Conservation (phyloP, 208 protist species). For the Leishmania guyanensis region DNA sequence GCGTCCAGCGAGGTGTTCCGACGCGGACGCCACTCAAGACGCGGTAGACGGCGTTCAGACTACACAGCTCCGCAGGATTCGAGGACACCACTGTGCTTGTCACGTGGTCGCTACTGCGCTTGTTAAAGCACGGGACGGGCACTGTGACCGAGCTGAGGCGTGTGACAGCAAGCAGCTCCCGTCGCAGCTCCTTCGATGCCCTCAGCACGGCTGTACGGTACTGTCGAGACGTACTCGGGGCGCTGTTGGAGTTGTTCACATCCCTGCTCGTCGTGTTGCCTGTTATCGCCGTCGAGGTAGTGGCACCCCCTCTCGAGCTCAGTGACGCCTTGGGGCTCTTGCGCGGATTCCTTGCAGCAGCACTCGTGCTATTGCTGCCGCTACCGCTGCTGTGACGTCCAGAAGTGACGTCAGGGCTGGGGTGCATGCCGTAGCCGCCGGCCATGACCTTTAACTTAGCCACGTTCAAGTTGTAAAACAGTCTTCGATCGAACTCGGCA, state of each 20-base stretch:
- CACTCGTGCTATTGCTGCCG: neutral
- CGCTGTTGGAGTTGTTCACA: neutral
- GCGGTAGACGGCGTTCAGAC: slow-evolving; percentile 54
- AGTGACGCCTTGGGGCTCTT: slow-evolving; percentile 5
- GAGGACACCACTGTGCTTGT: slow-evolving; percentile 4
- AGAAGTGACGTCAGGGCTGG: neutral
- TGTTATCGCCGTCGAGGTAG: neutral
- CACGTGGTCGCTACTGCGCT: neutral
- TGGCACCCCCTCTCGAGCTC: neutral
- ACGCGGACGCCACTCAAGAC: slow-evolving; percentile 32
- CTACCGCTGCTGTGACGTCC: neutral
- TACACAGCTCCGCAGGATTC: slow-evolving; percentile 39
- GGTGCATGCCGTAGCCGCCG: slow-evolving; percentile 11
- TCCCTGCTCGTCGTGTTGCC: neutral
- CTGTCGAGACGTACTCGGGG: slow-evolving; percentile 13
- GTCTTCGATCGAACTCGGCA: slow-evolving; percentile 38
- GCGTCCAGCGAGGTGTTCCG: slow-evolving; percentile 31
- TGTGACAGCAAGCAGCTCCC: slow-evolving; percentile 33
- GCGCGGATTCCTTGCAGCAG: neutral
- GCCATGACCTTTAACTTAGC: slow-evolving; percentile 12
- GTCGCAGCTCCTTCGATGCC: slow-evolving; percentile 18
- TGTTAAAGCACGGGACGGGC: slow-evolving; percentile 15
- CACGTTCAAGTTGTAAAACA: slow-evolving; percentile 51
- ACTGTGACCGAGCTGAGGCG: slow-evolving; percentile 25
- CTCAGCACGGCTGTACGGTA: slow-evolving; percentile 10